Base-by-base conservation (phyloP, 169 alveolate species). In the Plasmodium billcollinsi region DNA sequence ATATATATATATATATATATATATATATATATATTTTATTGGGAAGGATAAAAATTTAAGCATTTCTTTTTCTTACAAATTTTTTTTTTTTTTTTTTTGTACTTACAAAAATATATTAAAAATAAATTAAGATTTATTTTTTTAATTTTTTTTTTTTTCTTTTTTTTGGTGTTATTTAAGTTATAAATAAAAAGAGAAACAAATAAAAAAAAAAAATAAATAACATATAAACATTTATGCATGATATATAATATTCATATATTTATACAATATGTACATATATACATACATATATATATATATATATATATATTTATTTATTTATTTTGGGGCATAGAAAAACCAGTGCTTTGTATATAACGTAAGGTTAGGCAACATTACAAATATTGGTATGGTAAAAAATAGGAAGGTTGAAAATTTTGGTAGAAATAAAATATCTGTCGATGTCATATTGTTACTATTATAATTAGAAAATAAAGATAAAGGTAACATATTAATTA, bases 271-370 rank as follows among this genome's bases (percentile, higher is more conserved):
- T 59, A 20, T 49, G 43, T 11, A 62, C 29, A 26, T 26, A 26
- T 26, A 24, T 24, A 24, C 1, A 24, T n/a, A n/a, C n/a, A 67
- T 43, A 4, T 15, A 70, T 18, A 43, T 49, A 24, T n/a, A 20
- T 47, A 6, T 24, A 24, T 29, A 8, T 54, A 24, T 26, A 11
- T 26, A n/a, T 39, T 6, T n/a, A 3, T 8, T 50, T 52, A 1
- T 9, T 66, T 80, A 80, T 63, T 80, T 80, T 1, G 90, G 90
- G n/a, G 90, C 90, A 47, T 67, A 80, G 56, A 80, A 80, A 50
- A 80, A 80, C 90, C 90, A 80, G 50, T 80, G 90, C 50, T 80
- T 80, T 49, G 90, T 80, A 63, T 80, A 80, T 33, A 80, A 72
- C 15, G 90, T 80, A 20, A 80, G 61, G 26, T 80, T 80, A 4